Evolutionary conservation across 176 grass and related monocot species (phyloP), one percentile per base, ranked within the genome.

Genomic region (Paspalum vaginatum): DNA sequence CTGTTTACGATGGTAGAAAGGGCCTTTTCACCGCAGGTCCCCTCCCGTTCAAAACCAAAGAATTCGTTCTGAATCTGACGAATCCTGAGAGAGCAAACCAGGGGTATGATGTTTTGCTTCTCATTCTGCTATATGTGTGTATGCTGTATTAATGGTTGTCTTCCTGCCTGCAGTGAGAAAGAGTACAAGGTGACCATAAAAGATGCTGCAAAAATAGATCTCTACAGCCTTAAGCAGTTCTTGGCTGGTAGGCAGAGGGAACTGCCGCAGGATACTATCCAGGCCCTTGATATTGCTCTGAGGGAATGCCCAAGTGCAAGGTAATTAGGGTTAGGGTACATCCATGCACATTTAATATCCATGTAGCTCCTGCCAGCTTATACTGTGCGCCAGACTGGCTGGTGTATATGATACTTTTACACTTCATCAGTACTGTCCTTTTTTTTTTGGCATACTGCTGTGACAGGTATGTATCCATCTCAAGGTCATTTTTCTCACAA

Each of bases 401-500:
- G 46, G 15, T 70, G 25, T 71, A 37, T 71, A 51, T 50, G 25
- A 70, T 16, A 13, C 22, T 50, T 70, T 3, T 47, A 12, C 22
- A 18, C 22, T 70, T 7, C 47, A 20, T 72, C 46, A 52, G 25
- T 12, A 45, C 65, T 69, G 5, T 25, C 42, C 5, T 10, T 51
- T 37, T 51, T 71, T 25, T 2, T 15, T 26, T 9, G 32, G 32
- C 58, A 64, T 17, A 59, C 12, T 72, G 13, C 12, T 72, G 13
- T 77, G 79, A 52, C 45, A 97, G 91, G n/a, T 91, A 97, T 37
- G 40, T 76, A 13, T 68, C 82, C 49, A 57, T 90, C 55, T 87
- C 81, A 62, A 87, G 92, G 25, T 98, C 95, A 10, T 94, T 98
- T 83, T 98, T 91, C 80, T 94, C 92, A 39, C 53, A 70, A 22